A percentile compares a stretch with the other conserved stretches of the same genome.
phyloP scores from a whole-genome alignment of 164 flowering plant species.

The Nymphaea colorata region DNA sequence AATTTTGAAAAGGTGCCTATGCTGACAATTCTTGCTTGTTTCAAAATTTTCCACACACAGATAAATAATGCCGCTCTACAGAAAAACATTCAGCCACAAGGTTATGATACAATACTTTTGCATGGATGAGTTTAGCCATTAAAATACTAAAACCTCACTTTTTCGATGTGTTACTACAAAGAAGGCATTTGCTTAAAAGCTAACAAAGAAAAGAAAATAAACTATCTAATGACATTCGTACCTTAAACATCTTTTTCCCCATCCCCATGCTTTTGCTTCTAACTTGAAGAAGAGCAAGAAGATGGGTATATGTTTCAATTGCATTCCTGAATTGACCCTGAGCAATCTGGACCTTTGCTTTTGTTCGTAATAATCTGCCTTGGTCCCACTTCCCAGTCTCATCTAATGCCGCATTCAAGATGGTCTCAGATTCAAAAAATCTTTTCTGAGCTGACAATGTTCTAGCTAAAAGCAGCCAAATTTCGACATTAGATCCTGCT shows the following conservation, averaged over 20 bases:
- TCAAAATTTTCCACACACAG: too few relatives aligned
- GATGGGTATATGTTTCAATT: slow-evolving; percentile 62
- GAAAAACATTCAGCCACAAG: too few relatives aligned
- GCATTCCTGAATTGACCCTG: slow-evolving; percentile 56
- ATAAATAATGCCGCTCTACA: too few relatives aligned
- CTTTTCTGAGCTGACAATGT: slow-evolving; percentile 76
- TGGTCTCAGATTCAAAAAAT: slow-evolving; percentile 59
- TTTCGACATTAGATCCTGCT: slow-evolving; percentile 49
- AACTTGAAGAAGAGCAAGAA: slow-evolving; percentile 78
- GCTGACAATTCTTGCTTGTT: too few relatives aligned
- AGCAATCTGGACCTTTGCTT: slow-evolving; percentile 76
- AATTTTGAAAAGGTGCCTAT: too few relatives aligned
- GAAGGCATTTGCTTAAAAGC: too few relatives aligned
- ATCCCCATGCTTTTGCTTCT: slow-evolving; percentile 37
- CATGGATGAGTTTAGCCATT: too few relatives aligned
- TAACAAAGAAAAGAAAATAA: too few relatives aligned
- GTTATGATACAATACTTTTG: too few relatives aligned
- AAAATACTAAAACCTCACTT: too few relatives aligned
- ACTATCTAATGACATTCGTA: slow-evolving; percentile 6
- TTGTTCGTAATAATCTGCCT: slow-evolving; percentile 53
- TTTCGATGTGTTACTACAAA: too few relatives aligned
- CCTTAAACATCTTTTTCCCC: slow-evolving; percentile 46
- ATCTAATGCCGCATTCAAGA: slow-evolving; percentile 71
- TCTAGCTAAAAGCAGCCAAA: slow-evolving; percentile 62
- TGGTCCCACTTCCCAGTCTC: slow-evolving; percentile 86